These are phyloP conservation scores for Alternaria solani DNA, from an alignment of 2,329 filamentous ascomycete species.

Conservation along the genomic window DNA sequence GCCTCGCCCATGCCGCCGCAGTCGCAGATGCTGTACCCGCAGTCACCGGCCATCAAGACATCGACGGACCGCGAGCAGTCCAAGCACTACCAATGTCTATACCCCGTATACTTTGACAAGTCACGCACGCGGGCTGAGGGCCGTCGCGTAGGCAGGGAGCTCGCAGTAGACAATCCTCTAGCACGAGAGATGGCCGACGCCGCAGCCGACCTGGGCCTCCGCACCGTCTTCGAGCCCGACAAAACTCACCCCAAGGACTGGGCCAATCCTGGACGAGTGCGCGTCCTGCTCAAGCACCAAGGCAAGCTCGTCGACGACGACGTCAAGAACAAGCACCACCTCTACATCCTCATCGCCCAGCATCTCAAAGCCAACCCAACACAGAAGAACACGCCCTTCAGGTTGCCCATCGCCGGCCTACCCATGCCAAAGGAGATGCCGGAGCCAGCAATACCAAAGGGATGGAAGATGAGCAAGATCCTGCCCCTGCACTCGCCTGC, in stretches of 20 bases:
- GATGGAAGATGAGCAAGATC: slow-evolving; percentile 88
- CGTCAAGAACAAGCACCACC: slow-evolving; percentile 82
- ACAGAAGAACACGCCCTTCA: slow-evolving; percentile 72
- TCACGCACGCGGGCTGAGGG: slow-evolving; percentile 78
- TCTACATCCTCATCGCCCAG: slow-evolving; percentile 80
- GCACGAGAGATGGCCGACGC: slow-evolving; percentile 89
- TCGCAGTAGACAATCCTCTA: slow-evolving; percentile 84
- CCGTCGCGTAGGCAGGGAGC: slow-evolving; percentile 74
- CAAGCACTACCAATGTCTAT: slow-evolving; percentile 85
- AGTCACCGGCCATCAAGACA: slow-evolving; percentile 53
- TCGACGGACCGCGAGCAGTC: slow-evolving; percentile 62
- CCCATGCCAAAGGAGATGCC: slow-evolving; percentile 73
- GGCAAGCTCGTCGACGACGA: slow-evolving; percentile 59
- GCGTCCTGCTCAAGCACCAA: slow-evolving; percentile 74
- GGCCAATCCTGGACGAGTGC: slow-evolving; percentile 92
- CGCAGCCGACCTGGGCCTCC: slow-evolving; percentile 68
- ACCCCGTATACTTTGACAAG: slow-evolving; percentile 94
- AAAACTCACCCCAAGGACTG: slow-evolving; percentile 97
- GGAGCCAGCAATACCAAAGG: slow-evolving; percentile 72
- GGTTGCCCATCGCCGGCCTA: slow-evolving; percentile 76
- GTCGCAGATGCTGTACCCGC: slow-evolving; percentile 47
- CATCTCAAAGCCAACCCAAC: slow-evolving; percentile 83
- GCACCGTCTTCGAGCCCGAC: slow-evolving; percentile 84
- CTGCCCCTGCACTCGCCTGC: slow-evolving; percentile 88
- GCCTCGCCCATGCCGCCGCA: slow-evolving; percentile 37